Conservation (phyloP, 2,329 filamentous ascomycete species). For the Trichophyton verrucosum region DNA sequence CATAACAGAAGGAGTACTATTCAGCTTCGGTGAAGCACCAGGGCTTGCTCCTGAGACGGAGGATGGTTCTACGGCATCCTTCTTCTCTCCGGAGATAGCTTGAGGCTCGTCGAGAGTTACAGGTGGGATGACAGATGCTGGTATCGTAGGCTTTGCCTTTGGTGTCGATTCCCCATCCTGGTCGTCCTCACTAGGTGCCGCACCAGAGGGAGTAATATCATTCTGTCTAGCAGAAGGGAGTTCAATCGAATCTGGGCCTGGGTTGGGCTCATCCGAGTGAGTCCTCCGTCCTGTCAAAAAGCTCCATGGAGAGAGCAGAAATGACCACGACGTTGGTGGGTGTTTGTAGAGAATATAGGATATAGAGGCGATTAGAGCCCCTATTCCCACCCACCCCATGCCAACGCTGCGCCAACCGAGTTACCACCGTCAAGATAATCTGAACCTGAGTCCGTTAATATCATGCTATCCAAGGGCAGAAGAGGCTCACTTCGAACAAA, state of each 20-base stretch:
- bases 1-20: background rate
- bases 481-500: background rate
- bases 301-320: conserved; percentile 6
- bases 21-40: background rate
- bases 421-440: background rate
- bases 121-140: conserved; percentile 21
- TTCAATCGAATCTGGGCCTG: background rate
- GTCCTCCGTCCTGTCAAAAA: background rate
- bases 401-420: background rate
- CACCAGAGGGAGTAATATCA: background rate
- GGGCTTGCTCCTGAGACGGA: conserved; percentile 12
- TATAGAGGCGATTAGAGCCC: conserved; percentile 27
- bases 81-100: background rate
- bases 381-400: conserved; percentile 34
- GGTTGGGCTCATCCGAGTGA: background rate
- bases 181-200: conserved; percentile 5
- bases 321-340: conserved; percentile 25
- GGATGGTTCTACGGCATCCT: background rate
- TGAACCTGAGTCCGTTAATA: background rate
- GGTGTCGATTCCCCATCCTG: conserved; percentile 26
- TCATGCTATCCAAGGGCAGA: background rate
- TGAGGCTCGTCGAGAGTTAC: conserved; percentile 20
- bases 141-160: conserved; percentile 23
- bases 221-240: no score
- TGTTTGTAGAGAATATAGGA: conserved; percentile 31